Conservation (phyloP, 2,329 filamentous ascomycete species). For the Capronia epimyces region DNA sequence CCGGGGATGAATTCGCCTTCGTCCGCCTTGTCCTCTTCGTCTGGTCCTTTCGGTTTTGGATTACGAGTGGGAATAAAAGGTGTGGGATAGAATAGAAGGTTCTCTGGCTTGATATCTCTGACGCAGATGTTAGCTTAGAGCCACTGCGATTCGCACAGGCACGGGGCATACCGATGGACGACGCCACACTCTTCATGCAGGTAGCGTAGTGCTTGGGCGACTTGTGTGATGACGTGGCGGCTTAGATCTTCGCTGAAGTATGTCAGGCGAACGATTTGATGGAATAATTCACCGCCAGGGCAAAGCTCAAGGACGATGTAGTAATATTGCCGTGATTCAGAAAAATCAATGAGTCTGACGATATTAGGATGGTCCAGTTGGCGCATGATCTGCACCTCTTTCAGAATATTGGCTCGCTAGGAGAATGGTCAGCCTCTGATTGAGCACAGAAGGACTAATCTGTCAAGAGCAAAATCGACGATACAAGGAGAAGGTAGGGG, state of each 20-base stretch:
- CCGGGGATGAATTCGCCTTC: conserved; percentile 88
- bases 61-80: conserved; percentile 73
- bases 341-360: conserved; percentile 86
- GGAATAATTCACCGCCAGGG: conserved; percentile 92
- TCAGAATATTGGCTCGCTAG: conserved; percentile 92
- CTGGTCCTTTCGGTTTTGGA: conserved; percentile 73
- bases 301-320: conserved; percentile 95
- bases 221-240: conserved; percentile 88
- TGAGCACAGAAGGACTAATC: conserved; percentile 22
- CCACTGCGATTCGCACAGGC: neutral
- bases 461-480: conserved; percentile 12
- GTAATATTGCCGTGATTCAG: conserved; percentile 90
- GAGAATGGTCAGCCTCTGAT: conserved; percentile 29
- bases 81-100: conserved; percentile 85
- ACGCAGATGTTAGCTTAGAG: neutral
- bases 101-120: conserved; percentile 95
- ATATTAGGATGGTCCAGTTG: conserved; percentile 95
- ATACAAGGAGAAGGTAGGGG: conserved; percentile 22
- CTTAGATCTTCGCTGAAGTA: conserved; percentile 97
- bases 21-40: conserved; percentile 95
- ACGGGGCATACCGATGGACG: conserved; percentile 75
- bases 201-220: conserved; percentile 90
- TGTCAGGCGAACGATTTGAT: conserved; percentile 94
- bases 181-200: conserved; percentile 91
- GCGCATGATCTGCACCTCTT: conserved; percentile 98